A percentile compares a stretch with the other conserved stretches of the same genome.
These are phyloP conservation scores for Botrytis byssoidea DNA, from an alignment of 2,329 filamentous ascomycete genomes.

Conservation along the genomic window DNA sequence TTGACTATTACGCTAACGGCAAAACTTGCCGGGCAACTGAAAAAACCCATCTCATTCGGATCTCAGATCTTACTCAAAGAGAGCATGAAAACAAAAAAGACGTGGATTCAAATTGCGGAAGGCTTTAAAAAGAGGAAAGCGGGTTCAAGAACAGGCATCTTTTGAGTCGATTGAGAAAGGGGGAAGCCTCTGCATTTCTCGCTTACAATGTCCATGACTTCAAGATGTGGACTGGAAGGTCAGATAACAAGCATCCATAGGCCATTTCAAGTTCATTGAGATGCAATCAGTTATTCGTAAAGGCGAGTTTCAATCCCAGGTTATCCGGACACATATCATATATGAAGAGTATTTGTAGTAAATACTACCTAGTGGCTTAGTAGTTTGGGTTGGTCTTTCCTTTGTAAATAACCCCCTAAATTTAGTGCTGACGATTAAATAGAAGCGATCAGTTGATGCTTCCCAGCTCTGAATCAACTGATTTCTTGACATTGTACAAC, in stretches of 20 bases:
- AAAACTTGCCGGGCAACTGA: background rate
- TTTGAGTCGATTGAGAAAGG: background rate
- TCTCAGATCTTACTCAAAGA: background rate
- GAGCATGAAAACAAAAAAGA: background rate
- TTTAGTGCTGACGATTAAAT: background rate
- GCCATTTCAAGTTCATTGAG: background rate
- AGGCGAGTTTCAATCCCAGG: background rate
- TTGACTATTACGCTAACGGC: background rate
- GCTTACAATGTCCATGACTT: background rate
- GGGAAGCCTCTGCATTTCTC: background rate
- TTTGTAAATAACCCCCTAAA: too few species aligned
- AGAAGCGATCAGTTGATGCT: accelerated
- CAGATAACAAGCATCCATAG: background rate
- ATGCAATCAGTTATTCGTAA: background rate
- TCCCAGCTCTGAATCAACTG: background rate
- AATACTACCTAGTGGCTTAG: background rate
- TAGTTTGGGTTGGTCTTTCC: background rate
- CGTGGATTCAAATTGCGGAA: background rate
- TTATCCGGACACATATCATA: background rate
- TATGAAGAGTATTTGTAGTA: background rate
- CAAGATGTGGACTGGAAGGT: background rate
- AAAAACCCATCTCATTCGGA: background rate
- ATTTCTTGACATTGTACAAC: background rate
- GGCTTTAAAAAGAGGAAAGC: background rate
- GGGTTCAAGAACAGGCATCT: background rate